Evolutionary conservation across 192 early-diverging fungal species (phyloP).

Genomic region (Chytriomyces confervae): DNA sequence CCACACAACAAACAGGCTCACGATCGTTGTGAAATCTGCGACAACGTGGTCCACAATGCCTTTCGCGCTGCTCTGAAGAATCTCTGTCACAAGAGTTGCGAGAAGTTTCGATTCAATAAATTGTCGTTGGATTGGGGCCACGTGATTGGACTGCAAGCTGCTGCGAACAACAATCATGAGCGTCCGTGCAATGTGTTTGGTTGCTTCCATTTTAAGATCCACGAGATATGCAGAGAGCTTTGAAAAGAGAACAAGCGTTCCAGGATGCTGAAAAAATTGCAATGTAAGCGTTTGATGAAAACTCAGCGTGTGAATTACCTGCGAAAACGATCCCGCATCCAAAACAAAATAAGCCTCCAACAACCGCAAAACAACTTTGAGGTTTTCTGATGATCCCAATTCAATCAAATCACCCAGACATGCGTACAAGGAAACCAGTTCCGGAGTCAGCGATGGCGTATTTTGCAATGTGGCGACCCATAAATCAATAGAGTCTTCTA

Average conservation of each 20-base stretch:
- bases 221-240: constrained; percentile 52
- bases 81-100: constrained; percentile 57
- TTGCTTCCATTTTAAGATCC: constrained; percentile 64
- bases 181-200: constrained; percentile 62
- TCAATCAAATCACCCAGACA: constrained; percentile 69
- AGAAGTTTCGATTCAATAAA: constrained; percentile 64
- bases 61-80: constrained; percentile 61
- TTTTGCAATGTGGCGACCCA: constrained; percentile 85
- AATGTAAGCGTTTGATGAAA: not conserved
- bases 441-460: constrained; percentile 54
- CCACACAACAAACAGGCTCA: constrained; percentile 62
- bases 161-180: constrained; percentile 64
- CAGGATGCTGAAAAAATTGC: not conserved
- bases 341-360: constrained; percentile 84
- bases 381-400: constrained; percentile 71
- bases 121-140: constrained; percentile 51
- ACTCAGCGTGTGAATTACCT: constrained; percentile 45
- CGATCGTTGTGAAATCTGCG: constrained; percentile 66
- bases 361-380: constrained; percentile 78
- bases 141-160: constrained; percentile 45
- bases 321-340: constrained; percentile 58
- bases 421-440: constrained; percentile 67
- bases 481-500: constrained; percentile 91
- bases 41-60: constrained; percentile 59
- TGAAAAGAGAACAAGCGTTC: constrained; percentile 48